These are phyloP conservation scores for Rhododendron simsii DNA, from an alignment of 148 eudicot species.

Conservation along the genomic window DNA sequence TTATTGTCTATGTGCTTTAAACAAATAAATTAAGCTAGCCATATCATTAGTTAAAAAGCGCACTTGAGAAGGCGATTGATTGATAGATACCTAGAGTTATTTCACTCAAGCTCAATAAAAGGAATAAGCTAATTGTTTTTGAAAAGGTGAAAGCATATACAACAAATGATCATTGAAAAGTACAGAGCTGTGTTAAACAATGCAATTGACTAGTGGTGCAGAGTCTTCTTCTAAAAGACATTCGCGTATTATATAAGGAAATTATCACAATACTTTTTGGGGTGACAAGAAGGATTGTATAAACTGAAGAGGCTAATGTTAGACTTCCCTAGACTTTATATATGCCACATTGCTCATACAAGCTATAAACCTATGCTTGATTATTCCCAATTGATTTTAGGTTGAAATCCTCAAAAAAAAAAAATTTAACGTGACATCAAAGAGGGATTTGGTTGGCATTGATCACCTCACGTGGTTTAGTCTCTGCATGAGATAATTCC, in stretches of 20 bases:
- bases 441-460: too few species aligned
- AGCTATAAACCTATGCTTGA: not conserved
- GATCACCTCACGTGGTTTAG: too few species aligned
- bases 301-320: not conserved
- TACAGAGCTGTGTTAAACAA: not conserved
- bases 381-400: too few species aligned
- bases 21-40: not conserved
- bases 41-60: not conserved
- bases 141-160: not conserved
- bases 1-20: not conserved
- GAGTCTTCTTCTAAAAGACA: not conserved
- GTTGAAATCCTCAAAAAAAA: too few species aligned
- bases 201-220: not conserved
- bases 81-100: not conserved
- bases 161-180: not conserved
- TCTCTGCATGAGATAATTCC: too few species aligned
- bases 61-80: conserved; percentile 1
- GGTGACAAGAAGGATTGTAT: not conserved
- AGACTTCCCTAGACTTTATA: not conserved
- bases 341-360: too few species aligned
- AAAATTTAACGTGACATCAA: too few species aligned
- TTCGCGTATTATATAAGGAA: not conserved
- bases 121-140: not conserved
- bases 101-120: not conserved
- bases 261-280: not conserved